Base-by-base conservation (phyloP, 305 asterid genomes). In the Plantago rigida region DNA sequence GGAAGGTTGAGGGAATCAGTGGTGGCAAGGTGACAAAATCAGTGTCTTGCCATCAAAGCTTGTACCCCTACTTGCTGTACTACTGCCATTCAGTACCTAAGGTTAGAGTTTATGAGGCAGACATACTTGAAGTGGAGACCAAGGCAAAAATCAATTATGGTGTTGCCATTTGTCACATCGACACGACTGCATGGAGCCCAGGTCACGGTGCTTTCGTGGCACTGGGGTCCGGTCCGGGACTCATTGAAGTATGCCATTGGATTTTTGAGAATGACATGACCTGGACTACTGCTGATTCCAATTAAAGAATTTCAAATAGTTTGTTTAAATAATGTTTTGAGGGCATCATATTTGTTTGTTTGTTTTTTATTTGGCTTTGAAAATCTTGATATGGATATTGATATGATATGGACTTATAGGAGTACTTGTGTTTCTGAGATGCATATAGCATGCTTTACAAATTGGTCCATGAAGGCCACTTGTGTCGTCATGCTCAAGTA, bases 161-260 rank as follows among this genome's bases (percentile, higher is more conserved):
- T 2, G 80, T 86, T 22, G 89, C 94, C 62, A 81, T 87, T 11
- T 87, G 96, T 65, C 94, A 87, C 59, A 13, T 87, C 17, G 89
- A 87, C 72, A 87, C 96, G 36, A 77, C 87, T 31, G 26, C 87
- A 8, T 87, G 96, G 94, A 83, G 89, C 55, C 80, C 89, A 41
- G 55, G 70, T 56, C 94, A 87, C 26, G 86, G 84, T 3, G 96
- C 96, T 39, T 87, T 87, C 70, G 22, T 73, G 76, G 89, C 89
- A 3, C 56, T 87, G 63, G 94, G 96, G 62, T 74, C 71, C 0
- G 74, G 69, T 1, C 96, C 96, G 0, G 96, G 94, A 2, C 72
- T 49, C 48, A 83, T 85, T 44, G 94, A 87, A 74, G 94, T 87
- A 1, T 87, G 96, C 75, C 96, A 87, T 65, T 87, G 96, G 96